Base-by-base conservation (phyloP, 257 asterid genomes). In the Gentiana straminea region DNA sequence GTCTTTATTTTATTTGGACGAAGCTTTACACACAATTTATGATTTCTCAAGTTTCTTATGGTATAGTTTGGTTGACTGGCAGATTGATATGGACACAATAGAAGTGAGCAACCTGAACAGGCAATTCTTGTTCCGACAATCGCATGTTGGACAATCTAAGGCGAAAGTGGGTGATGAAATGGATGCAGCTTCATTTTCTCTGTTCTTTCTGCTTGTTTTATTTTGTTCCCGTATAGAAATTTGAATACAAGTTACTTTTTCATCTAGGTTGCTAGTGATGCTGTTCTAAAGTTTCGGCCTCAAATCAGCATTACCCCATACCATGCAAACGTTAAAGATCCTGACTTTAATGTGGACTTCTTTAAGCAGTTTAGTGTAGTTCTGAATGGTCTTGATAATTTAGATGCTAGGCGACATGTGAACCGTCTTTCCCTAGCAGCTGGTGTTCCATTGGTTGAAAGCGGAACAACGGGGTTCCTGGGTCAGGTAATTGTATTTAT, bases 21-120 rank as follows among this genome's bases (percentile, higher is more conserved):
- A 24, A 24, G 24, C 24, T 24, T 15, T 43, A 1, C 33, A 2
- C 50, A 15, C 7, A 24, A 38, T 49, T 56, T 33, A 54, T 33
- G 39, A 52, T 38, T 9, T 47, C 3, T 36, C 3, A 8, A 13
- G 44, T 41, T 41, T 60, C 33, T 33, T 63, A 33, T 57, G 7
- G 24, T 38, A 38, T 62, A 69, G 59, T 52, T 74, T 60, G 50
- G 51, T 69, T 34, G 3, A 47, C 49, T 43, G 79, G 73, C 95
- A 92, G 99, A 88, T 92, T 74, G 99, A 92, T 77, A 79, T 86
- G 97, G 99, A 92, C 64, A 92, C 99, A 15, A 92, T 92, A 36
- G 99, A 92, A 77, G 99, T 92, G 69, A 92, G 99, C 83, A 92
- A 92, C 79, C 78, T 92, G n/a, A 92, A 92, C 64, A 75, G 99